Base-by-base conservation (phyloP, 495 filamentous ascomycete genomes). In the Lasiosphaeris hirsuta region DNA sequence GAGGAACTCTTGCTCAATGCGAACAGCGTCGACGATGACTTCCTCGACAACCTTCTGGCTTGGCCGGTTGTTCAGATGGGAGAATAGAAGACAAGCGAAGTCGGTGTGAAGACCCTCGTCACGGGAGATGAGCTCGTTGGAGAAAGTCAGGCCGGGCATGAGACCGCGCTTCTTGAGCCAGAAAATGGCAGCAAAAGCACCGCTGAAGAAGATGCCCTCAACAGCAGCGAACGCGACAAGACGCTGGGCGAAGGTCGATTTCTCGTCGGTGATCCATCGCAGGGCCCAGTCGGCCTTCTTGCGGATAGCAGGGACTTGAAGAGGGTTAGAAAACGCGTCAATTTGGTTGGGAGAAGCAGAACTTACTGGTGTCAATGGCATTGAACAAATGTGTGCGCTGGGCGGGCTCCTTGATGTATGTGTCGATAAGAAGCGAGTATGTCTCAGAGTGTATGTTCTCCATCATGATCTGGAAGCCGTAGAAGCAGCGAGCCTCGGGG, bases 401-500 rank as follows among this genome's bases (percentile, higher is more conserved):
- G 74, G 90, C 89, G 56, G 91, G 90, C 80, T 98, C 94, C 81
- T 96, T 96, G 81, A 98, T 95, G 78, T 99, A 99, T 59, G 95
- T 99, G 69, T 99, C 94, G 72, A 99, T 99, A 63, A 99, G 86
- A 11, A 99, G 85, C 36, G 93, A 97, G 84, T 99, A 99, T 46
- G 94, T 99, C 78, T 99, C 94, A 30, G 94, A 96, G 84, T 99
- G 94, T 68, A 99, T 97, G 80, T 99, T 99, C 85, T 99, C 94
- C 90, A 99, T 97, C 94, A 99, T 99, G 81, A 99, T 99, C 79
- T 99, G 94, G 84, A 99, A 99, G 62, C 94, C 94, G 73, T 98
- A 98, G 85, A 98, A 98, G 86, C 94, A 97, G 72, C 94, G 91
- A 54, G 94, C 94, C 78, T 98, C 94, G 36, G 94, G 93, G 60